Evolutionary conservation across 306 rosid species (phyloP).

Genomic region (Cyamopsis tetragonoloba): DNA sequence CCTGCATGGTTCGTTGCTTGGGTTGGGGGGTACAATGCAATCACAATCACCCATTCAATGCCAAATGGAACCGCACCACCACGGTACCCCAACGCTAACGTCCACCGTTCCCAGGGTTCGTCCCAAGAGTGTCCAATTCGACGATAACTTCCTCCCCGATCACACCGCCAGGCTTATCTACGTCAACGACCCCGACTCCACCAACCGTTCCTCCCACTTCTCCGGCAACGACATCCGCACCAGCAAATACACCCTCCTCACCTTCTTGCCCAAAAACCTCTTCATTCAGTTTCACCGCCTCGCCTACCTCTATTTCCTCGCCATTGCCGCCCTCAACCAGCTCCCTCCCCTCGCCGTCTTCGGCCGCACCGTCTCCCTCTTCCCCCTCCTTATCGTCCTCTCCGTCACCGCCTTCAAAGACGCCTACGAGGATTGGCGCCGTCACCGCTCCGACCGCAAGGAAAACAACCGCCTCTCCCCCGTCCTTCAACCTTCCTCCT

Average conservation of each 20-base stretch:
- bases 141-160: slow-evolving; percentile 37
- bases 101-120: no score
- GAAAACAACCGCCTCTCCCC: slow-evolving; percentile 64
- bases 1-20: no score
- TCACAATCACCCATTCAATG: no score
- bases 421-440: slow-evolving; percentile 88
- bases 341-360: slow-evolving; percentile 89
- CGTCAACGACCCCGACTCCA: slow-evolving; percentile 56
- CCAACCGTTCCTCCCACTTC: slow-evolving; percentile 69
- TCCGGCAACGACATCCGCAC: slow-evolving; percentile 68
- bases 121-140: slow-evolving; percentile 51
- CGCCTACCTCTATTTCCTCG: slow-evolving; percentile 82
- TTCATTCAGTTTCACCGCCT: slow-evolving; percentile 83
- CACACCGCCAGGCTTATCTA: slow-evolving; percentile 56
- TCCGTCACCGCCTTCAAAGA: slow-evolving; percentile 82
- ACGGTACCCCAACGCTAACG: no score
- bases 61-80: no score
- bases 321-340: slow-evolving; percentile 85
- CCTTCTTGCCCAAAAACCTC: slow-evolving; percentile 74
- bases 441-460: slow-evolving; percentile 64
- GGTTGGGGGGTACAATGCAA: no score
- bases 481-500: slow-evolving; percentile 46
- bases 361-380: slow-evolving; percentile 74
- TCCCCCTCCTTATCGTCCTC: slow-evolving; percentile 72
- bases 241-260: slow-evolving; percentile 64